phyloP scores from a whole-genome alignment of 2,329 filamentous ascomycete species.

The Alternaria dauci region DNA sequence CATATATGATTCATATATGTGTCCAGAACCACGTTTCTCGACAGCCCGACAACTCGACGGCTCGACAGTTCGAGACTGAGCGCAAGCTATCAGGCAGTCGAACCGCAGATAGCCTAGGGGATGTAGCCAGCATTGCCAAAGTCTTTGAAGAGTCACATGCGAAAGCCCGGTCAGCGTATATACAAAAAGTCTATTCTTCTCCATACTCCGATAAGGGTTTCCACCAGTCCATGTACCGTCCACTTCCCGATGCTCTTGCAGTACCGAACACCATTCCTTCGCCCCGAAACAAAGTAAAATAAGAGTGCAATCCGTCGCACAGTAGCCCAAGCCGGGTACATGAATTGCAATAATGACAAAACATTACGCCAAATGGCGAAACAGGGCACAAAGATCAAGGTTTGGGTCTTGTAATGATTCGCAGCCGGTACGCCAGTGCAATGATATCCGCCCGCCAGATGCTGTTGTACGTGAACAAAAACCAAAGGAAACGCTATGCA shows the following conservation, averaged over 20 bases:
- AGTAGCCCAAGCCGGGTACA: not conserved
- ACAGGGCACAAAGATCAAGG: slow-evolving; percentile 14
- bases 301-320: slow-evolving; percentile 8
- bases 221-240: not conserved
- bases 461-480: slow-evolving; percentile 33
- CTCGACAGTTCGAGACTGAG: not conserved
- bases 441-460: slow-evolving; percentile 30
- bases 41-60: no score
- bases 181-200: slow-evolving; percentile 3
- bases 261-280: not conserved
- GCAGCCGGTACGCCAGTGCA: slow-evolving; percentile 22
- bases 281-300: slow-evolving; percentile 2
- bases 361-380: slow-evolving; percentile 29
- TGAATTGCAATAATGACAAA: slow-evolving; percentile 18
- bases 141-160: not conserved
- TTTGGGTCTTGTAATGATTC: not conserved
- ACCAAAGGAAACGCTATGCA: slow-evolving; percentile 48
- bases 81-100: not conserved
- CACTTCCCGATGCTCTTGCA: not conserved
- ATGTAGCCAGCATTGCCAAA: not conserved
- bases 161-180: not conserved
- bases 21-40: no score
- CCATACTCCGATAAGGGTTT: slow-evolving; percentile 6
- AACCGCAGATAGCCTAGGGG: not conserved
- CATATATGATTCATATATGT: no score